Evolutionary conservation across 1,284 basidiomycete genomes (phyloP).

Genomic region (Pisolithus thermaeus): DNA sequence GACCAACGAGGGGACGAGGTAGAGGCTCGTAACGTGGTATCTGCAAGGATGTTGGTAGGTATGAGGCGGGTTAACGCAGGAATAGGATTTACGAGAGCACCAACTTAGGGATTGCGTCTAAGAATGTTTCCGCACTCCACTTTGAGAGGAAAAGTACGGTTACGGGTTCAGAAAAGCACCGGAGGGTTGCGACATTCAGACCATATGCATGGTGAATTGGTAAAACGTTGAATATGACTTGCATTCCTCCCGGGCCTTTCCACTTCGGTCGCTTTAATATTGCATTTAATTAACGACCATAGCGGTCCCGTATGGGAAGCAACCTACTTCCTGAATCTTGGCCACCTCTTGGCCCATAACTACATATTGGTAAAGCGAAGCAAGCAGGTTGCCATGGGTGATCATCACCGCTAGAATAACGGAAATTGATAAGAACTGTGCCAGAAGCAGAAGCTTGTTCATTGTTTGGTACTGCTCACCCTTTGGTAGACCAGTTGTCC

Average conservation of each 20-base stretch:
- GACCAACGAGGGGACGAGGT: conserved; percentile 58
- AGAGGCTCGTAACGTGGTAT: conserved; percentile 45
- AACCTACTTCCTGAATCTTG: conserved; percentile 19
- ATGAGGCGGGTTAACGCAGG: neutral
- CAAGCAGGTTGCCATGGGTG: conserved; percentile 62
- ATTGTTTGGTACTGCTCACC: conserved; percentile 33
- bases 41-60: conserved; percentile 24
- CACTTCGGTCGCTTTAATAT: conserved; percentile 34
- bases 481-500: conserved; percentile 72
- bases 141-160: conserved; percentile 52
- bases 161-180: conserved; percentile 35
- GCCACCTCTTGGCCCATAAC: conserved; percentile 28
- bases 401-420: conserved; percentile 61
- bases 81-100: conserved; percentile 6
- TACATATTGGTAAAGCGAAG: conserved; percentile 39
- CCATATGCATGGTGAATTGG: conserved; percentile 70
- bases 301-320: neutral
- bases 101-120: conserved; percentile 41
- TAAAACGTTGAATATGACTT: conserved; percentile 49
- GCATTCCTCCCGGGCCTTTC: conserved; percentile 37
- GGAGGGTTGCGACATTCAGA: conserved; percentile 48
- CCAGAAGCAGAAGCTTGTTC: neutral
- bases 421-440: neutral
- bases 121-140: conserved; percentile 51
- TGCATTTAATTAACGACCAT: neutral